Base-by-base conservation (phyloP, 495 filamentous ascomycete species). In the Mycothermus thermophilus region DNA sequence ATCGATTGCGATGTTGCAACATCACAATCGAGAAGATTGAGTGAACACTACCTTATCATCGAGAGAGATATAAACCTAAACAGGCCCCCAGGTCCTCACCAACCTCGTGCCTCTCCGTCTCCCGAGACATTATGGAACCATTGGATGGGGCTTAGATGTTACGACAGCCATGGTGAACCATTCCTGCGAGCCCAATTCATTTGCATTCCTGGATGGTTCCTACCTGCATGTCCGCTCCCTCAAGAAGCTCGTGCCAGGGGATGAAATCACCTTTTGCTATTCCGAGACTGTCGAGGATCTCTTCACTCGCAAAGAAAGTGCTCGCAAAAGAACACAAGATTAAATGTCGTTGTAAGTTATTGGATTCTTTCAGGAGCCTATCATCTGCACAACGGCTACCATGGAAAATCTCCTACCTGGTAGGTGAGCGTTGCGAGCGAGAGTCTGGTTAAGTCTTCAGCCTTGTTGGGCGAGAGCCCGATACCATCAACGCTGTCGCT, bases 211-310 rank as follows among this genome's bases (percentile, higher is more conserved):
- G 44, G 72, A 80, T 33, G 71, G 66, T 11, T 42, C 40, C 1
- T 26, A 52, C 19, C 35, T 68, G 4, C 42, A 51, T 1, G 36
- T 71, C 10, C 54, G 67, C 9, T 51, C 59, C 2, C 44, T 70
- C 5, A 55, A 41, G 21, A 37, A 39, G 17, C 66, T 54, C 37
- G 43, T 60, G 5, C 55, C 65, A 16, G 64, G 66, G 39, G 64
- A 72, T 10, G 78, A 87, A 50, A 58, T 86, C 26, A 71, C 69
- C 34, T 72, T 82, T 42, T 72, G 72, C 15, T 87, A 87, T 48
- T 57, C 77, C 36, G 79, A 83, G 50, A 58, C 60, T 13, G 77
- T 69, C 0, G 63, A 67, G 6, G 69, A 73, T 17, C 28, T 51
- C 1, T 10, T 27, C 0, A 12, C 4, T 3, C 40, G 51, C 2